Percentiles rank a stretch among this genome's conserved stretches.
Evolutionary conservation across 2,329 filamentous ascomycete species (phyloP).

Genomic region (Aspergillus quadrilineatus): DNA sequence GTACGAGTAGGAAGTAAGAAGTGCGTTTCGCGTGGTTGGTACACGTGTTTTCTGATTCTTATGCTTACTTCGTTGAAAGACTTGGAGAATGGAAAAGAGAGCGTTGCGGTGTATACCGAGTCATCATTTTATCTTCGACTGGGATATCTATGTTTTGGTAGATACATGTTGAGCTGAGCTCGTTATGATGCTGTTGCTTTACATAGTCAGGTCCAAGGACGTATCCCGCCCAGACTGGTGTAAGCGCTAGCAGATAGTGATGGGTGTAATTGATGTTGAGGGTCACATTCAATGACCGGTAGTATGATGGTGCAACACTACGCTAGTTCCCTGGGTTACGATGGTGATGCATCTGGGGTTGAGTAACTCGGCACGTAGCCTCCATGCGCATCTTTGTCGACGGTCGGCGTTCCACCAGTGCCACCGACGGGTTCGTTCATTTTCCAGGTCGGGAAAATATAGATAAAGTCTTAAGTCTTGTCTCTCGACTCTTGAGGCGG

Average conservation of each 20-base stretch:
- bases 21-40: too few relatives aligned
- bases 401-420: constrained; percentile 1
- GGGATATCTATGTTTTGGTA: neutral
- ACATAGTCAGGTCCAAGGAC: neutral
- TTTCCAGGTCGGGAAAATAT: neutral
- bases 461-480: constrained; percentile 1
- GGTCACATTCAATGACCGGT: neutral
- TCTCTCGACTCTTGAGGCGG: neutral
- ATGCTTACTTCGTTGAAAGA: too few relatives aligned
- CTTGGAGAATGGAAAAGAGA: too few relatives aligned
- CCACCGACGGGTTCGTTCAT: neutral
- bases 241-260: neutral
- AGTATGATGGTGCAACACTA: neutral
- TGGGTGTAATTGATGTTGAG: neutral
- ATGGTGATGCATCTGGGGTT: neutral
- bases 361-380: constrained; percentile 1
- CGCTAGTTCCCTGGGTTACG: neutral
- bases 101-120: too few relatives aligned
- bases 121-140: neutral
- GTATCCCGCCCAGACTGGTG: neutral
- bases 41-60: too few relatives aligned
- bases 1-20: too few relatives aligned
- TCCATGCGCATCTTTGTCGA: neutral
- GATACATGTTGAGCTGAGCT: neutral
- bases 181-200: neutral